Conservation (phyloP, 1,139 yeast species). For the Maudiozyma humilis region DNA sequence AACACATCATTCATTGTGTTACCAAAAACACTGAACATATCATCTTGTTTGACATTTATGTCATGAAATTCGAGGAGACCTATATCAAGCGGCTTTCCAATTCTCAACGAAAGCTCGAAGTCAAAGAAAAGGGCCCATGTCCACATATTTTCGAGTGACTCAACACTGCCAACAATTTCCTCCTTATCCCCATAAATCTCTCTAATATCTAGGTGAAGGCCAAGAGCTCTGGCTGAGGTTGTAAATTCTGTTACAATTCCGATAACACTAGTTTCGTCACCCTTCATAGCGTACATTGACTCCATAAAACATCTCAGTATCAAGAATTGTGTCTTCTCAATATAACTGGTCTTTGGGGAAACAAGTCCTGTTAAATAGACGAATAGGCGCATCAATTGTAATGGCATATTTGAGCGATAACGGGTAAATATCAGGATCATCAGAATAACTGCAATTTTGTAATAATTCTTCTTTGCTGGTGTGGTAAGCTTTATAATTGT, state of each 20-base stretch:
- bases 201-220: conserved; percentile 28
- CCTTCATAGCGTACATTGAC: conserved; percentile 20
- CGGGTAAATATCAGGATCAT: conserved; percentile 18
- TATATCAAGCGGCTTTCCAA: conserved; percentile 28
- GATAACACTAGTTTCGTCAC: conserved; percentile 25
- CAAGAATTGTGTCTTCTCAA: conserved; percentile 26
- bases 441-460: conserved; percentile 21
- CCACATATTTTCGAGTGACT: conserved; percentile 27
- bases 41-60: conserved; percentile 12
- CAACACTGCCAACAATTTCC: conserved; percentile 16
- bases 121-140: conserved; percentile 26
- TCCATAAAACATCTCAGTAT: conserved; percentile 21
- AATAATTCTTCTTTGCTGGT: conserved; percentile 18
- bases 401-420: conserved; percentile 16
- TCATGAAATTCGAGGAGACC: conserved; percentile 10
- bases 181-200: conserved; percentile 18
- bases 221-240: conserved; percentile 25
- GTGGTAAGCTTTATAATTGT: conserved; percentile 10
- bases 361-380: conserved; percentile 18
- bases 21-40: neutral
- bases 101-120: conserved; percentile 21
- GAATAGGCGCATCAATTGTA: conserved; percentile 14
- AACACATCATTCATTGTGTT: neutral
- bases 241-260: conserved; percentile 19
- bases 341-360: conserved; percentile 18